A percentile compares a stretch with the other conserved stretches of the same genome.
These are phyloP conservation scores for Phylloporus sp. DNA, from an alignment of 768 basidiomycete genomes.

Conservation along the genomic window DNA sequence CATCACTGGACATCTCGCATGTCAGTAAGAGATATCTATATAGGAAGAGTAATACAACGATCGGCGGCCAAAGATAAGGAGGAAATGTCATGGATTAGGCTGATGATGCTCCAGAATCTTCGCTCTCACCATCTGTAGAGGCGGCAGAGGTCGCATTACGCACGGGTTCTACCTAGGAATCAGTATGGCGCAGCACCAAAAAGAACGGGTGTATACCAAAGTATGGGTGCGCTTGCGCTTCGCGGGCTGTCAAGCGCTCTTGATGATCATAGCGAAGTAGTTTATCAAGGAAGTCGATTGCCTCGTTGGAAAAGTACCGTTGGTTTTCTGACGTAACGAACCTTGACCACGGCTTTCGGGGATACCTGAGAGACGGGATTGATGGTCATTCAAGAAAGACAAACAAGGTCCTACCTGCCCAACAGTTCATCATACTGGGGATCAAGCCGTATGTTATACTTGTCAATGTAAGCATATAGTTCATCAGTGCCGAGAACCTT, in stretches of 20 bases:
- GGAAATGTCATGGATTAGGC: slow-evolving; percentile 25
- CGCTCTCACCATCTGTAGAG: slow-evolving; percentile 58
- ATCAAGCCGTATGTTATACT: slow-evolving; percentile 93
- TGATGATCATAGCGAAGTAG: slow-evolving; percentile 96
- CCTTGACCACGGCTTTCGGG: slow-evolving; percentile 90
- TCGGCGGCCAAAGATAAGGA: slow-evolving; percentile 24
- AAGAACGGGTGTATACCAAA: slow-evolving; percentile 53
- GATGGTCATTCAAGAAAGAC: slow-evolving; percentile 7
- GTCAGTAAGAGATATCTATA: slow-evolving; percentile 29
- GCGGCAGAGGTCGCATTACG: slow-evolving; percentile 43
- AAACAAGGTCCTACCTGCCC: slow-evolving; percentile 51
- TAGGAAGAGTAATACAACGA: slow-evolving; percentile 32
- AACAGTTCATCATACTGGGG: slow-evolving; percentile 95
- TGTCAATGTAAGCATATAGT: slow-evolving; percentile 85
- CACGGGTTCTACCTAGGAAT: slow-evolving; percentile 54
- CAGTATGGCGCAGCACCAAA: slow-evolving; percentile 15
- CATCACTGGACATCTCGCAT: slow-evolving; percentile 19
- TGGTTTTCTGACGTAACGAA: slow-evolving; percentile 97
- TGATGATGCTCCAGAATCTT: slow-evolving; percentile 37
- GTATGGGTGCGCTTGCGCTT: slow-evolving; percentile 90
- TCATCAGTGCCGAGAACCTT: slow-evolving; percentile 98
- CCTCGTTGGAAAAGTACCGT: slow-evolving; percentile 93
- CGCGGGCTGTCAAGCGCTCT: slow-evolving; percentile 90
- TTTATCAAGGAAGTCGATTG: slow-evolving; percentile 94
- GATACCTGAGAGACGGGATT: slow-evolving; percentile 51